Evolutionary conservation across 345 rosid species (phyloP).

Genomic region (Ricinus communis): DNA sequence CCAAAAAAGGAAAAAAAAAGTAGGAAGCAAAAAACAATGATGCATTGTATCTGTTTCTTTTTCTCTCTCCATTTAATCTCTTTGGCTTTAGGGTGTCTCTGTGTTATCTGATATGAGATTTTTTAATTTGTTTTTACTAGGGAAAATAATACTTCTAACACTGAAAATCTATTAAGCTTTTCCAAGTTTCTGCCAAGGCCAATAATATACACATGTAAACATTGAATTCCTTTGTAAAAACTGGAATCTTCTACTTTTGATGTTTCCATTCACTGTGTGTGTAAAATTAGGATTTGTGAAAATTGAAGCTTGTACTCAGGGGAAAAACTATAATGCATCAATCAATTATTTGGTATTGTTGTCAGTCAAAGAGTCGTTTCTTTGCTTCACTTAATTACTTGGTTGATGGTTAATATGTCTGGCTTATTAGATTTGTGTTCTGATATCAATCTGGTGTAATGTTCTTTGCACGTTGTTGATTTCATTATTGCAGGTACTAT

Average conservation of each 20-base stretch:
- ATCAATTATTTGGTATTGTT: background rate
- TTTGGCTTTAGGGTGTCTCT: background rate
- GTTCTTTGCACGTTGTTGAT: conserved; percentile 7
- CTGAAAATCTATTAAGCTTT: background rate
- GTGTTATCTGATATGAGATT: background rate
- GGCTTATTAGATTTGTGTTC: conserved; percentile 7
- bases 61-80: background rate
- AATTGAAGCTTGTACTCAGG: background rate
- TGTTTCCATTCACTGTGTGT: background rate
- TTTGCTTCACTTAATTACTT: background rate
- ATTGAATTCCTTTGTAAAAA: background rate
- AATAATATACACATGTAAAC: background rate
- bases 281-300: background rate
- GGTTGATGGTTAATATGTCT: background rate
- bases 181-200: background rate
- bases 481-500: conserved; percentile 25
- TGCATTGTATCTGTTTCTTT: too few relatives aligned
- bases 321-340: background rate
- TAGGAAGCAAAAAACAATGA: too few relatives aligned
- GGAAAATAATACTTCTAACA: background rate
- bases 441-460: conserved; percentile 4
- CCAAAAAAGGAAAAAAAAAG: too few relatives aligned
- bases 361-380: background rate
- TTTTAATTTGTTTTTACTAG: background rate
- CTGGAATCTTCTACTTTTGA: background rate